These are phyloP conservation scores for Heterobasidion irregulare DNA, from an alignment of 1,284 basidiomycete genomes.

Conservation along the genomic window DNA sequence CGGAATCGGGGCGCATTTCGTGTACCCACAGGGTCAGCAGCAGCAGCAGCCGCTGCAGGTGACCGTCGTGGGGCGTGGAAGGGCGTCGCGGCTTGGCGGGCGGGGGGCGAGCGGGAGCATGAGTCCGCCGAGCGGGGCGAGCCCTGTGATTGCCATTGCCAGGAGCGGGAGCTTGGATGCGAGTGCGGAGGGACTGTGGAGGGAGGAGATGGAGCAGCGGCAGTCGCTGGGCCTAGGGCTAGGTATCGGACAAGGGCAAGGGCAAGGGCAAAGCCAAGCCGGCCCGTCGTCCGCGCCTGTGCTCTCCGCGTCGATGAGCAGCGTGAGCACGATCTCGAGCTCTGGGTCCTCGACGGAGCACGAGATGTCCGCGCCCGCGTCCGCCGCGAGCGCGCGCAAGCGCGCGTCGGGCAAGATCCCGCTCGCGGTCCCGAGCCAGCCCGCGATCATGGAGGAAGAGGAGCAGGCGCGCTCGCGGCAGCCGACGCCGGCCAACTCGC, in stretches of 20 bases:
- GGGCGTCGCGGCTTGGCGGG: constrained; percentile 16
- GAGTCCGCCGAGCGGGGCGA: background rate
- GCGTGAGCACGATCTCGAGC: background rate
- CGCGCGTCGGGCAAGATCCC: background rate
- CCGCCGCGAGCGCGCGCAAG: background rate
- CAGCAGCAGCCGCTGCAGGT: no score
- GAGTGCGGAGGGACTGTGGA: background rate
- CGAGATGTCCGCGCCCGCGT: background rate
- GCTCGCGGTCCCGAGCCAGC: background rate
- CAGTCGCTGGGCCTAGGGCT: background rate
- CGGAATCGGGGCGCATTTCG: constrained; percentile 10
- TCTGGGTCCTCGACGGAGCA: background rate
- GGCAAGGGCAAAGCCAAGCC: background rate
- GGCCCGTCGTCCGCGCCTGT: no score
- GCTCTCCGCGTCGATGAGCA: background rate
- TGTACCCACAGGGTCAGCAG: no score
- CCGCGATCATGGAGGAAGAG: constrained; percentile 4
- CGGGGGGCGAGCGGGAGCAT: background rate
- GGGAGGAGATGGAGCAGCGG: background rate
- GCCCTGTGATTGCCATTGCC: background rate
- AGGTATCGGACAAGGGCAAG: background rate
- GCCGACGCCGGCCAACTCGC: constrained; percentile 1
- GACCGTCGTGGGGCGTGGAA: constrained; percentile 20
- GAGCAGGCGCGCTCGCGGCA: constrained; percentile 2
- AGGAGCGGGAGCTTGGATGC: background rate